phyloP scores from a whole-genome alignment of 495 filamentous ascomycete species.

The Annulohypoxylon stygium region DNA sequence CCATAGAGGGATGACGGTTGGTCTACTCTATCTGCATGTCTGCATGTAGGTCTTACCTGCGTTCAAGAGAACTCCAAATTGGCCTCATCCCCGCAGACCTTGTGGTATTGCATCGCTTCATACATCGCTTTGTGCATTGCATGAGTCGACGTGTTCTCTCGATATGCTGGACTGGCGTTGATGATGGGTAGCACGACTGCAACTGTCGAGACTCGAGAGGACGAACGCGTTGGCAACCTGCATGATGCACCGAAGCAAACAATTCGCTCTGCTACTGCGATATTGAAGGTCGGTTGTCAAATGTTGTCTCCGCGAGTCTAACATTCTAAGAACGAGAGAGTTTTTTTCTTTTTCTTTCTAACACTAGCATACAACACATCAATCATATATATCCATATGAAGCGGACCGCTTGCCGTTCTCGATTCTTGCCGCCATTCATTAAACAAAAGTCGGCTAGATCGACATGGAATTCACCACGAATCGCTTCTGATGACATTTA shows the following conservation, averaged over 20 bases:
- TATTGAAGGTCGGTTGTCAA: not conserved
- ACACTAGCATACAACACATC: not conserved
- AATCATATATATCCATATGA: conserved; percentile 5
- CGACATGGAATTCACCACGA: conserved; percentile 3
- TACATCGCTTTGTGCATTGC: not conserved
- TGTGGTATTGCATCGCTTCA: not conserved
- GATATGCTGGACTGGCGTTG: not conserved
- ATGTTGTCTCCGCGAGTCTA: not conserved
- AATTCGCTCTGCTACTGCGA: not conserved
- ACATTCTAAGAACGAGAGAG: conserved; percentile 4
- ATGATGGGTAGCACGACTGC: conserved; percentile 6
- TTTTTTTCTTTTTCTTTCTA: not conserved
- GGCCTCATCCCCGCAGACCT: conserved; percentile 7
- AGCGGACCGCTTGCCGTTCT: not conserved
- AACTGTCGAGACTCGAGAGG: conserved; percentile 3
- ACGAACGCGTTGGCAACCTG: conserved; percentile 4
- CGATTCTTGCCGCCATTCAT: conserved; percentile 9
- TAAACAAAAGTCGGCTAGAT: not conserved
- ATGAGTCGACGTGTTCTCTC: not conserved
- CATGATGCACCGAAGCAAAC: conserved; percentile 15
- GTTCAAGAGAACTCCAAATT: conserved; percentile 11
- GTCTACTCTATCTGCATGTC: conserved; percentile 1
- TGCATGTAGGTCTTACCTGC: conserved; percentile 13
- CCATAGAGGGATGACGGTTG: not conserved
- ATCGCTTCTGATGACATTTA: conserved; percentile 27